A percentile compares a stretch with the other conserved stretches of the same genome.
phyloP scores from a whole-genome alignment of 1,284 basidiomycete genomes.

The Peniophora sp. region DNA sequence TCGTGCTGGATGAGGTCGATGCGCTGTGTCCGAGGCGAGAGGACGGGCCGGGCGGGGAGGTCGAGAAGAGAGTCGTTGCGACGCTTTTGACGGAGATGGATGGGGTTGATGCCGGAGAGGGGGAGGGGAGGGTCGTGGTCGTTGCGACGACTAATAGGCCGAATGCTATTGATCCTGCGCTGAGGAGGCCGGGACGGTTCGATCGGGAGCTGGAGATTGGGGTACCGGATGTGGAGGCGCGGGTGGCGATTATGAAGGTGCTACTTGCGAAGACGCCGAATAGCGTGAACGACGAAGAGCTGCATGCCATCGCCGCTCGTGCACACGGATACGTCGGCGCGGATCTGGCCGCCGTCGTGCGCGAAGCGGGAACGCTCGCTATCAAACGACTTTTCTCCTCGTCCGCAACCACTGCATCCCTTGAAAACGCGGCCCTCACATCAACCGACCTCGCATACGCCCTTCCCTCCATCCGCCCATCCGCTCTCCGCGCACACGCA shows the following conservation, averaged over 20 bases:
- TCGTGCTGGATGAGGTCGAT: constrained; percentile 96
- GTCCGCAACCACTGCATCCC: constrained; percentile 5
- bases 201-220: constrained; percentile 98
- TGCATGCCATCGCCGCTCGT: constrained; percentile 62
- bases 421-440: constrained; percentile 31
- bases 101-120: constrained; percentile 67
- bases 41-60: constrained; percentile 83
- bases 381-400: constrained; percentile 74
- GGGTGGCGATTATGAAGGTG: constrained; percentile 78
- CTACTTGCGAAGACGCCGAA: constrained; percentile 80
- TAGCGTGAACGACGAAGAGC: constrained; percentile 49
- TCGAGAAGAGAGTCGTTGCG: constrained; percentile 93
- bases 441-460: constrained; percentile 64
- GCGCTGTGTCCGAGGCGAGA: constrained; percentile 89
- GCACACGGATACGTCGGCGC: constrained; percentile 98
- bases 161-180: constrained; percentile 94
- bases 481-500: constrained; percentile 91
- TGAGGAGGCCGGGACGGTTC: constrained; percentile 90
- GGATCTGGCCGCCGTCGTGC: constrained; percentile 86
- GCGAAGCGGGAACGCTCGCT: constrained; percentile 87
- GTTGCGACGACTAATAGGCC: constrained; percentile 97
- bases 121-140: constrained; percentile 69
- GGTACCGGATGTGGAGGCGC: constrained; percentile 80
- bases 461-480: constrained; percentile 79
- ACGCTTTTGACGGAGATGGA: constrained; percentile 94